Base-by-base conservation (phyloP, 306 rosid species). In the Senna siamea region DNA sequence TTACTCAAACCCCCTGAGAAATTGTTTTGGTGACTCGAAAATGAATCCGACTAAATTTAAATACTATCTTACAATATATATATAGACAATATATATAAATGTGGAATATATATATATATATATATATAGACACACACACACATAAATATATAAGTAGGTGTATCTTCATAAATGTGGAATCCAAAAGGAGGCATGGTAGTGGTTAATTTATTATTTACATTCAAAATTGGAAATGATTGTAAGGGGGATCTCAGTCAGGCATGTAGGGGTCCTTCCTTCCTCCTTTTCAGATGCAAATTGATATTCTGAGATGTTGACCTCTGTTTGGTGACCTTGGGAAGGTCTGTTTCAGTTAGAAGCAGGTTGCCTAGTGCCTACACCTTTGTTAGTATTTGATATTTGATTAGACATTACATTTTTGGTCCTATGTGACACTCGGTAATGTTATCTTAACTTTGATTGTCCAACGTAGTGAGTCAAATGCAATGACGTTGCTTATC, bases 341-440 rank as follows among this genome's bases (percentile, higher is more conserved):
- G 77, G 73, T 62, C 78, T 78, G 70, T 68, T 79, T 74, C 77
- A 70, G 74, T 83, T 76, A 71, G 76, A 58, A 60, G 79, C 77
- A 82, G 89, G 2, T 26, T 26, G 2, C 30, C 30, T 26, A n/a
- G 30, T 26, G 30, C 30, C 3, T 1, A 26, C 3, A 26, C 30
- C 30, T 26, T 26, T 26, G 2, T 38, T 69, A 77, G 69, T 69
- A 32, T 46, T 80, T 35, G 62, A 79, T 85, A 73, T 68, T 66
- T 82, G 89, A 93, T 89, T 86, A 65, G 96, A 91, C 94, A 78
- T 26, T 26, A 26, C 30, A 26, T 83, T 69, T 65, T 84, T 75
- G 51, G 48, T 77, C 50, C 58, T 46, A 28, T 74, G 64, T 59
- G 47, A 41, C 47, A 41, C 13, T 0, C 11, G 13, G 0, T 41